Conservation (phyloP, 768 basidiomycete genomes). For the Naganishia antarctica region DNA sequence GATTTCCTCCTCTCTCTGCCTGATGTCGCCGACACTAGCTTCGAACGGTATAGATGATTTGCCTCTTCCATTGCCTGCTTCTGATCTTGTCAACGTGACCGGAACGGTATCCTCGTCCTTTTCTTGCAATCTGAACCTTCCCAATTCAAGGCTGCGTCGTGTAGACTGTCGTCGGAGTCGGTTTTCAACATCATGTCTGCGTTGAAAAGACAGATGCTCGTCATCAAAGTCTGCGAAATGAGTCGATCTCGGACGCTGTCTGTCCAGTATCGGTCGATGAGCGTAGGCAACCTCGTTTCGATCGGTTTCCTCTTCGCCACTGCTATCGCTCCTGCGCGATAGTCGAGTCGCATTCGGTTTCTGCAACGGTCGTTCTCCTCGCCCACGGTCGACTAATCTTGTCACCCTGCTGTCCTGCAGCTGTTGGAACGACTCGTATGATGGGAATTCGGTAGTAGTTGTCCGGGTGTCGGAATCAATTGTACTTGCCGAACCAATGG, state of each 20-base stretch:
- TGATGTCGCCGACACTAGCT: not conserved
- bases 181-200: constrained; percentile 9
- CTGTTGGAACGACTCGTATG: constrained; percentile 12
- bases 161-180: constrained; percentile 10
- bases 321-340: not conserved
- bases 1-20: not conserved
- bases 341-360: not conserved
- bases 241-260: constrained; percentile 8
- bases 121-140: constrained; percentile 2
- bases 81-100: not conserved
- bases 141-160: constrained; percentile 10
- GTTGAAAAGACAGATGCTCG: not conserved
- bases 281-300: not conserved
- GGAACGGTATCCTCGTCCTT: constrained; percentile 7
- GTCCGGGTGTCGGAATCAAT: not conserved
- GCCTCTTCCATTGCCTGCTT: not conserved
- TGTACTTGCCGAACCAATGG: not conserved
- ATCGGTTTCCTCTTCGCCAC: not conserved
- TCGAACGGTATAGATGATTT: not conserved
- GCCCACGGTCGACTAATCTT: not conserved
- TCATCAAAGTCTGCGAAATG: constrained; percentile 13
- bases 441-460: constrained; percentile 9
- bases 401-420: not conserved
- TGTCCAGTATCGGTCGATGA: not conserved
- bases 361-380: not conserved